Conservation (phyloP, 2,329 filamentous ascomycete species). For the Neoascochyta sp. region DNA sequence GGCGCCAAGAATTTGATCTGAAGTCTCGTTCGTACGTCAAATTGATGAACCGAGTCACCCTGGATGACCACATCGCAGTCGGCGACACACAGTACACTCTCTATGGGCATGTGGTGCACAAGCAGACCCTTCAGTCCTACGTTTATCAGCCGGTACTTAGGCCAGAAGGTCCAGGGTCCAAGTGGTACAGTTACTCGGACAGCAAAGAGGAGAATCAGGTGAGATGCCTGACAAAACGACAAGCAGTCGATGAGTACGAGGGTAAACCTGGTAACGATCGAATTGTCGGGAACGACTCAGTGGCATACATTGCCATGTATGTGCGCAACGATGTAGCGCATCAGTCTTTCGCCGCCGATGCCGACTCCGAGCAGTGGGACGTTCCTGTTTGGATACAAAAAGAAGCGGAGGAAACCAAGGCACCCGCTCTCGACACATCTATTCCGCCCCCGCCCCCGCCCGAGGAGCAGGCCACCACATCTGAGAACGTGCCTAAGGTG, state of each 20-base stretch:
- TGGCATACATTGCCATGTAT: constrained; percentile 57
- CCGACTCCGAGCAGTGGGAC: constrained; percentile 47
- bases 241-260: constrained; percentile 52
- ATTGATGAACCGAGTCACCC: constrained; percentile 52
- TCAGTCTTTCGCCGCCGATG: constrained; percentile 38
- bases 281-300: constrained; percentile 44
- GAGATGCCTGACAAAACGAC: constrained; percentile 54
- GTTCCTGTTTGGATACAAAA: constrained; percentile 40
- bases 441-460: constrained; percentile 8
- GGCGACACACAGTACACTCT: constrained; percentile 51
- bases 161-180: constrained; percentile 53
- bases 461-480: constrained; percentile 4
- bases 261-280: constrained; percentile 42
- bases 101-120: constrained; percentile 59
- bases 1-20: constrained; percentile 55
- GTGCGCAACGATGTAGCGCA: constrained; percentile 49
- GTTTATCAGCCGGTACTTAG: constrained; percentile 59
- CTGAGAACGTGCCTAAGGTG: constrained; percentile 5
- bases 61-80: constrained; percentile 55
- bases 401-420: constrained; percentile 27
- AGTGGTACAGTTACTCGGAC: constrained; percentile 59
- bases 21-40: constrained; percentile 55
- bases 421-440: constrained; percentile 9
- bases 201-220: constrained; percentile 53
- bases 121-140: constrained; percentile 55